Evolutionary conservation across 1,284 basidiomycete genomes (phyloP).

Genomic region (Leccinum huronense): DNA sequence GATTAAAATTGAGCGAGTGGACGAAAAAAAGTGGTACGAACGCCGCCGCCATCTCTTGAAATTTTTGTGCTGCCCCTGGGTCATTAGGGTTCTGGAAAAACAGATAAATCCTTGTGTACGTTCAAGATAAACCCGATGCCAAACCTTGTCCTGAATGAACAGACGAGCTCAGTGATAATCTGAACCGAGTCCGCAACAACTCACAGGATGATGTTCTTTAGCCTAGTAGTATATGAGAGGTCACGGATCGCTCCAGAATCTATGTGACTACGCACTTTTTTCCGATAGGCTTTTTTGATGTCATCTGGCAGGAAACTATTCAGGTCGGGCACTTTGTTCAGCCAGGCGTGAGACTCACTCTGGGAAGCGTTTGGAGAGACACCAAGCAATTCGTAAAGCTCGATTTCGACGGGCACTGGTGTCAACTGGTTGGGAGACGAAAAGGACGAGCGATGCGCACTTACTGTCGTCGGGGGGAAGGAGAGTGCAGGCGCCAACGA

Average conservation of each 20-base stretch:
- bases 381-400: constrained; percentile 79
- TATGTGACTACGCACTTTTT: constrained; percentile 58
- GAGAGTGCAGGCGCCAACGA: constrained; percentile 25
- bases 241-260: constrained; percentile 15
- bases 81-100: constrained; percentile 69
- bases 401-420: constrained; percentile 70
- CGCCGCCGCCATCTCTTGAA: constrained; percentile 88
- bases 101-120: constrained; percentile 4
- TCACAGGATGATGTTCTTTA: constrained; percentile 85
- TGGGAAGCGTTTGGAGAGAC: constrained; percentile 67
- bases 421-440: constrained; percentile 10
- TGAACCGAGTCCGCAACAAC: constrained; percentile 33
- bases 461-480: constrained; percentile 24
- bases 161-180: constrained; percentile 7
- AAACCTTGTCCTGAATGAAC: constrained; percentile 60
- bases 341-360: constrained; percentile 43
- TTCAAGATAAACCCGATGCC: constrained; percentile 10
- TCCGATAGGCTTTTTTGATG: constrained; percentile 91
- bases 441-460: constrained; percentile 8
- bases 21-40: constrained; percentile 41
- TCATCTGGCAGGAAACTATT: constrained; percentile 51
- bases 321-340: constrained; percentile 13
- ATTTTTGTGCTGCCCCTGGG: constrained; percentile 73
- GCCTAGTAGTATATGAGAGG: constrained; percentile 52
- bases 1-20: constrained; percentile 8